Evolutionary conservation across 768 basidiomycete species (phyloP), one percentile per base, ranked within the genome.

Genomic region (Russula compacta): DNA sequence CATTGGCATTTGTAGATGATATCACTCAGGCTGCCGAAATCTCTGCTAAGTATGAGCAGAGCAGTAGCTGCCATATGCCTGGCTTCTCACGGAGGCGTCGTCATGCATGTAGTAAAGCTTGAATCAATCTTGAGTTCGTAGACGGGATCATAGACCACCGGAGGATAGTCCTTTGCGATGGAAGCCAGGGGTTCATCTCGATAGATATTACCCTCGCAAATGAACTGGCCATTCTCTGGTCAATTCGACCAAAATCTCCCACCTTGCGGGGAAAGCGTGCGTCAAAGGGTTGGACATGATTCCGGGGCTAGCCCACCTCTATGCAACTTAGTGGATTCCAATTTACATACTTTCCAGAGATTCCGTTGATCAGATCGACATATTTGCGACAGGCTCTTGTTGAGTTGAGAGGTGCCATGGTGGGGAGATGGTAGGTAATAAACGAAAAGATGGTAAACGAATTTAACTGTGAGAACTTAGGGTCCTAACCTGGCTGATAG

Each of bases 161-260:
- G 61, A 47, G 51, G 61, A 48, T 62, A 58, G 36, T 47, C 15
- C 51, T 58, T 58, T 40, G 46, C 4, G 46, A 48, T 47, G 10
- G 56, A 62, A 3, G 61, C 56, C 21, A 62, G 24, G 3, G 56
- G 56, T 36, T 62, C 61, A 17, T 62, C 61, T 52, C 56, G 50
- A 17, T 62, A 58, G 38, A 62, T 62, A 17, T 62, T 62, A 3
- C 61, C 61, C 61, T 58, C 61, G 19, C 36, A 40, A 21, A 62
- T n/a, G 50, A 58, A 58, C 5, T 58, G 56, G 10, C 61, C 56
- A 10, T 35, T 58, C 42, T 62, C 61, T n/a, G 39, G 33, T 62
- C 38, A 6, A 58, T 36, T 39, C 24, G 43, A 35, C 61, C 61
- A 36, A 40, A 58, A 21, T 62, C 56, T 29, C 61, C 61, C 32